Evolutionary conservation across 352 stramenopile species (phyloP), one percentile per base, ranked within the genome.

Genomic region (Albugo laibachii): DNA sequence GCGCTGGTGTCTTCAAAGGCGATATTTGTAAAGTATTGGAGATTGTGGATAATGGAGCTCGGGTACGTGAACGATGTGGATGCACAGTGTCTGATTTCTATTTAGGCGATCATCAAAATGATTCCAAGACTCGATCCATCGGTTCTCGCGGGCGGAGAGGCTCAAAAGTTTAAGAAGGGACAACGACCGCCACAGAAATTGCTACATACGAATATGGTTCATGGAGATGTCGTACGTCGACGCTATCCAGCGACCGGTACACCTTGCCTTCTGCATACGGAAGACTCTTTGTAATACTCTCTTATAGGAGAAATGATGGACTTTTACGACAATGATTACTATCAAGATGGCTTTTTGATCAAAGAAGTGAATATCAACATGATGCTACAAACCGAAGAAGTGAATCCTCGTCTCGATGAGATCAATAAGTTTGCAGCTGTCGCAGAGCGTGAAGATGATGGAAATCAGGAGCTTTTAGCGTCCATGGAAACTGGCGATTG

Each of bases 81-180:
- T 48, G 13, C 13, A 42, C 24, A 12, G 1, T 10, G 31, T 35
- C 18, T 27, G 16, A 35, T 41, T 5, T 2, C 49, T 20, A 2
- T 37, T 15, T 50, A 81, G 69, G 79, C 79, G 13, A 66, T 88
- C 11, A 75, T 92, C 40, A 88, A 89, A 53, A 77, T 88, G 65
- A 79, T 92, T 45, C 79, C 79, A 13, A 74, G 79, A 35, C 54
- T 89, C 4, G 79, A 92, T 45, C 73, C 77, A 0, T 69, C 79
- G 42, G 76, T 86, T 13, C 48, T 92, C 12, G 57, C 57, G 19
- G 78, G 78, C 31, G 75, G 76, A 11, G 76, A 88, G 37, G 74
- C 72, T 42, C 74, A 69, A 36, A 92, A 92, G 55, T 89, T 85
- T 67, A 92, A 89, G 56, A 92, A 89, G 50, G 79, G 79, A 1